Percentiles rank a stretch among this genome's conserved stretches.
Evolutionary conservation across 2,329 filamentous ascomycete species (phyloP).

Genomic region (Tolypocladium nubicola): DNA sequence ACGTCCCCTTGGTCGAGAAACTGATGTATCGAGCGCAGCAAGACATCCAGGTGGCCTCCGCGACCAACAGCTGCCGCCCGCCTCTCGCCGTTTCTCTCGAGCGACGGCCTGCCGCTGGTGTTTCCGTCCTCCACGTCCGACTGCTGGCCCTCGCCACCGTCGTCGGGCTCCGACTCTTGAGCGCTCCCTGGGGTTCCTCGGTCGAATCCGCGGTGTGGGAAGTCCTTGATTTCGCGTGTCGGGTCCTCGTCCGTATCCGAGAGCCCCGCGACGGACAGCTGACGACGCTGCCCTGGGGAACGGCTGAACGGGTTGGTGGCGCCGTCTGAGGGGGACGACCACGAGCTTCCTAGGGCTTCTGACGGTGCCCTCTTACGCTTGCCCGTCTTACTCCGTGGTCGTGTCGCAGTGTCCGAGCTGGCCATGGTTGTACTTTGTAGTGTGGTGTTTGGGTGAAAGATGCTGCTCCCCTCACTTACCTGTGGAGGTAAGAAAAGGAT

Average conservation of each 20-base stretch:
- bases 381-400: background rate
- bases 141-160: background rate
- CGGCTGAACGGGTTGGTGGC: conserved; percentile 47
- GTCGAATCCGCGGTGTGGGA: conserved; percentile 36
- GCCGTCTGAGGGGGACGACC: conserved; percentile 15
- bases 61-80: conserved; percentile 3
- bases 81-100: conserved; percentile 14
- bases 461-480: background rate
- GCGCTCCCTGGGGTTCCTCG: background rate
- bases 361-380: background rate
- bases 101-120: background rate
- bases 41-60: conserved; percentile 47
- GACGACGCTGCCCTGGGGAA: conserved; percentile 36
- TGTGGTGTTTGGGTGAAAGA: background rate
- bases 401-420: background rate
- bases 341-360: background rate
- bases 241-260: conserved; percentile 31
- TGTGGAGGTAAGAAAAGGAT: background rate
- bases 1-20: conserved; percentile 64
- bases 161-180: background rate
- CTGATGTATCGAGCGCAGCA: conserved; percentile 61
- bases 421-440: background rate
- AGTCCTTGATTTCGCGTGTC: conserved; percentile 29
- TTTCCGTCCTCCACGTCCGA: conserved; percentile 33
- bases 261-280: conserved; percentile 44